A percentile compares a stretch with the other conserved stretches of the same genome.
Conservation (phyloP, 2,329 filamentous ascomycete genomes). For the Chaetomium globosum region DNA sequence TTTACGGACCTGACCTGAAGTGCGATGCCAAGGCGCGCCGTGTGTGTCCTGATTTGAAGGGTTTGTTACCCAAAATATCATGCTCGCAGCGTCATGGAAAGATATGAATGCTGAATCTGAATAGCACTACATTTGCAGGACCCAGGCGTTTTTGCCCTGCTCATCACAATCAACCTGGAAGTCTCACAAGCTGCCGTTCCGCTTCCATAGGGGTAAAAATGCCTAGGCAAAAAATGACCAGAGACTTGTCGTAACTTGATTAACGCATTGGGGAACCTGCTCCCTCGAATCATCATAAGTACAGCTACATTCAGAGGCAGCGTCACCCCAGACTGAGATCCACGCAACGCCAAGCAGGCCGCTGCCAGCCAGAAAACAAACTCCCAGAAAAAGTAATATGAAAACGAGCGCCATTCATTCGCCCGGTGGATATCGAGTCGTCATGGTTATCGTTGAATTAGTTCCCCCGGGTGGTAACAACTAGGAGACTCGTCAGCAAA, state of each 20-base stretch:
- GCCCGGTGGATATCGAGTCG: slow-evolving; percentile 31
- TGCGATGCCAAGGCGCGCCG: too few species aligned
- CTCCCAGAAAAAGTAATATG: slow-evolving; percentile 36
- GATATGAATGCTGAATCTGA: too few species aligned
- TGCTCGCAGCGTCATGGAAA: not conserved
- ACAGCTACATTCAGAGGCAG: slow-evolving; percentile 34
- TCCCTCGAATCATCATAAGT: slow-evolving; percentile 37
- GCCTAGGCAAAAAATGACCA: not conserved
- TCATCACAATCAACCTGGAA: not conserved
- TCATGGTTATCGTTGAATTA: slow-evolving; percentile 31
- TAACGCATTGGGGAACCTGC: slow-evolving; percentile 34
- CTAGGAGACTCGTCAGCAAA: slow-evolving; percentile 29
- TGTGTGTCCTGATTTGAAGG: not conserved
- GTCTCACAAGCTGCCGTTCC: not conserved
- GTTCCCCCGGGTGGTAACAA: slow-evolving; percentile 33
- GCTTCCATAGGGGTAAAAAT: not conserved
- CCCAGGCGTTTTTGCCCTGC: not conserved
- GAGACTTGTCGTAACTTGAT: slow-evolving; percentile 33
- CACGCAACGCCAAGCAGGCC: slow-evolving; percentile 31
- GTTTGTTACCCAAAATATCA: not conserved
- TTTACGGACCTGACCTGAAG: too few species aligned
- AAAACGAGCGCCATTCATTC: slow-evolving; percentile 34
- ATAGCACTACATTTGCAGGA: too few species aligned
- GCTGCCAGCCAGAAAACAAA: slow-evolving; percentile 35
- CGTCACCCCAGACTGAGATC: slow-evolving; percentile 30